Evolutionary conservation across 768 basidiomycete species (phyloP).

Genomic region (Suillus paluster): DNA sequence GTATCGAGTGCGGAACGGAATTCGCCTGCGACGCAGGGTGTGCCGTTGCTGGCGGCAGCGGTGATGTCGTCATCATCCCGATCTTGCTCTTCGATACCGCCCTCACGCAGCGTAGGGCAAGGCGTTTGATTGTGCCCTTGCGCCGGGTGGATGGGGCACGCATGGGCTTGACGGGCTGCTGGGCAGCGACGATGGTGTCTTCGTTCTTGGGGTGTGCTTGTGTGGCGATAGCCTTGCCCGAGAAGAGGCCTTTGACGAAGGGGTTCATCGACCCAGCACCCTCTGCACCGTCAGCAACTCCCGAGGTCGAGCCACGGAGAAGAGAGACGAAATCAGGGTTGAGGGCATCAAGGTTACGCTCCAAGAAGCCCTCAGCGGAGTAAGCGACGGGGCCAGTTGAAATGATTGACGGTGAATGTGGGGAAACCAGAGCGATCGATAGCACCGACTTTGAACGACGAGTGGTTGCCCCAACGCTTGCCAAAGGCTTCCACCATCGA

Average conservation of each 20-base stretch:
- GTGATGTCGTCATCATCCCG: conserved; percentile 42
- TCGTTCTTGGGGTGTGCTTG: conserved; percentile 92
- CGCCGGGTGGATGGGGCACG: conserved; percentile 88
- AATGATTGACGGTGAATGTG: conserved; percentile 92
- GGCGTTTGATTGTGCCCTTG: conserved; percentile 71
- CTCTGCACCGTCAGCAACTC: conserved; percentile 53
- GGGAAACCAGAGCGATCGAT: conserved; percentile 79
- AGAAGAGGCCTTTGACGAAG: conserved; percentile 91
- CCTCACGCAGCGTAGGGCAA: conserved; percentile 41
- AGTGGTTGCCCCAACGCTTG: conserved; percentile 94
- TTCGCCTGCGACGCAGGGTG: conserved; percentile 85
- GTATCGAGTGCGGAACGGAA: conserved; percentile 85
- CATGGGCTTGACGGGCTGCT: conserved; percentile 94
- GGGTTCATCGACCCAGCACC: conserved; percentile 84
- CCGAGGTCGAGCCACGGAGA: conserved; percentile 61
- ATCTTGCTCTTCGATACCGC: conserved; percentile 44
- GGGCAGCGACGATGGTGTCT: conserved; percentile 93
- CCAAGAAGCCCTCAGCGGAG: conserved; percentile 87
- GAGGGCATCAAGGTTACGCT: conserved; percentile 85
- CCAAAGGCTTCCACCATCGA: conserved; percentile 94
- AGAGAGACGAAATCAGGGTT: conserved; percentile 94
- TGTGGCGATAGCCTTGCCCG: conserved; percentile 86
- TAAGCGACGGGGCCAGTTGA: conserved; percentile 91
- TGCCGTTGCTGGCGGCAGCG: conserved; percentile 35
- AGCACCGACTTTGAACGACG: conserved; percentile 83